Evolutionary conservation across 2,329 filamentous ascomycete genomes (phyloP).

Genomic region (Drechslerella stenobrocha): DNA sequence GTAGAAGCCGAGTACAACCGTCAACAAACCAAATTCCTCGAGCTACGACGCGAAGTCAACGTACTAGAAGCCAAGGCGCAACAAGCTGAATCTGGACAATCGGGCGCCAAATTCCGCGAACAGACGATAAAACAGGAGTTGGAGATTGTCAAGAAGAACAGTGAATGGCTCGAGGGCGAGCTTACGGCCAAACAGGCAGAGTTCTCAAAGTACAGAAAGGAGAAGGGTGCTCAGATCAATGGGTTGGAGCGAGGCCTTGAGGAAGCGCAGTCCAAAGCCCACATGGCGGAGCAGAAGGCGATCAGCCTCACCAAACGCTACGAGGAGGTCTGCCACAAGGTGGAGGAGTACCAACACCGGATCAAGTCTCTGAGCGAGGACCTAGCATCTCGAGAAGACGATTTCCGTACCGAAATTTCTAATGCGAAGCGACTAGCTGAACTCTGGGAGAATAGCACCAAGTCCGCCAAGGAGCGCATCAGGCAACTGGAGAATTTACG

Average conservation of each 20-base stretch:
- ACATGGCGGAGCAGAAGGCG: constrained; percentile 50
- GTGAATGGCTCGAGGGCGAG: constrained; percentile 90
- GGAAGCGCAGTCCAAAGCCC: constrained; percentile 75
- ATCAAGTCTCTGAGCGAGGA: constrained; percentile 85
- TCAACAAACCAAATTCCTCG: constrained; percentile 84
- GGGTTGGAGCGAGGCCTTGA: constrained; percentile 87
- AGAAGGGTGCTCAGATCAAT: constrained; percentile 86
- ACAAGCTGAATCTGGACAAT: constrained; percentile 75
- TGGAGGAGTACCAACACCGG: constrained; percentile 78
- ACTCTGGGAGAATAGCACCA: constrained; percentile 75
- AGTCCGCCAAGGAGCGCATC: constrained; percentile 66
- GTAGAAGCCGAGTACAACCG: constrained; percentile 82
- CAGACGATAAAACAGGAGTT: constrained; percentile 88
- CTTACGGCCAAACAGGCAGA: constrained; percentile 87
- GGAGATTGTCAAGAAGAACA: constrained; percentile 82
- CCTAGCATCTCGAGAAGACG: constrained; percentile 78
- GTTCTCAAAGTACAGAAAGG: constrained; percentile 85
- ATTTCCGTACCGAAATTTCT: constrained; percentile 83
- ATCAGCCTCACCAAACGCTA: constrained; percentile 75
- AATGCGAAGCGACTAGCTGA: constrained; percentile 78
- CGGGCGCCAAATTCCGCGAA: constrained; percentile 84
- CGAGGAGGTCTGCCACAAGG: constrained; percentile 80
- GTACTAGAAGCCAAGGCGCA: constrained; percentile 81
- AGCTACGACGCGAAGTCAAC: constrained; percentile 79
- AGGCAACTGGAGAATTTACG: constrained; percentile 58